Percentiles rank a stretch among this genome's conserved stretches.
Conservation (phyloP, 768 basidiomycete genomes). For the Lactifluus pinguis region DNA sequence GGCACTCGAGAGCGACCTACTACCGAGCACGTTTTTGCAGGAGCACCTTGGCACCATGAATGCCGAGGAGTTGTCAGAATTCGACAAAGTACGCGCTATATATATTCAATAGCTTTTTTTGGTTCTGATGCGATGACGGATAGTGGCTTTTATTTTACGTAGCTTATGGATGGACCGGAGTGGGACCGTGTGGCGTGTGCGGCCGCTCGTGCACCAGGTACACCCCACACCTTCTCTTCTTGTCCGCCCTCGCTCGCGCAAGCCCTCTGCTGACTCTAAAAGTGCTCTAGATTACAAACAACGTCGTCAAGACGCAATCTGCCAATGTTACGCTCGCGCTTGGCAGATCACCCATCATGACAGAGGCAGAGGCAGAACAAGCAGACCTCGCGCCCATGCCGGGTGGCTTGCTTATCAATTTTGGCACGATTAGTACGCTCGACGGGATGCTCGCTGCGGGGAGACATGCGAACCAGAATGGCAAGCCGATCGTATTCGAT, state of each 20-base stretch:
- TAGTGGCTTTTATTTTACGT: neutral
- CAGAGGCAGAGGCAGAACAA: conserved; percentile 75
- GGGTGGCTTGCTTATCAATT: conserved; percentile 73
- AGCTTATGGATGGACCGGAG: conserved; percentile 89
- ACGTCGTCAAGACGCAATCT: conserved; percentile 80
- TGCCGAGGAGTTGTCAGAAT: conserved; percentile 68
- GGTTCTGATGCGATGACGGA: neutral
- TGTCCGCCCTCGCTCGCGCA: neutral
- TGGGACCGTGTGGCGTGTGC: conserved; percentile 54
- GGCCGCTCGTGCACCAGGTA: conserved; percentile 80
- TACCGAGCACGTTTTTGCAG: conserved; percentile 88
- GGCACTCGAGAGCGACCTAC: conserved; percentile 93
- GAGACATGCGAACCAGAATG: conserved; percentile 50
- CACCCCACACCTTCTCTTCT: conserved; percentile 31
- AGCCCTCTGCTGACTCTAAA: conserved; percentile 24
- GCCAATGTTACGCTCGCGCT: conserved; percentile 85
- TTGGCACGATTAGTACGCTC: conserved; percentile 67
- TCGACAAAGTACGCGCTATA: conserved; percentile 64
- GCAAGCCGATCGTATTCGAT: conserved; percentile 79
- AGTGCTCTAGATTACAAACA: conserved; percentile 68
- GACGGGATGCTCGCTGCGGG: conserved; percentile 75
- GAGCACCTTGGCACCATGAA: conserved; percentile 63
- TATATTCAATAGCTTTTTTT: neutral
- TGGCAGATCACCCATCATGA: conserved; percentile 92
- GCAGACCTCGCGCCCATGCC: conserved; percentile 59